A percentile compares a stretch with the other conserved stretches of the same genome.
Evolutionary conservation across 2,329 filamentous ascomycete genomes (phyloP).

Genomic region (Trichoderma guizhouense): DNA sequence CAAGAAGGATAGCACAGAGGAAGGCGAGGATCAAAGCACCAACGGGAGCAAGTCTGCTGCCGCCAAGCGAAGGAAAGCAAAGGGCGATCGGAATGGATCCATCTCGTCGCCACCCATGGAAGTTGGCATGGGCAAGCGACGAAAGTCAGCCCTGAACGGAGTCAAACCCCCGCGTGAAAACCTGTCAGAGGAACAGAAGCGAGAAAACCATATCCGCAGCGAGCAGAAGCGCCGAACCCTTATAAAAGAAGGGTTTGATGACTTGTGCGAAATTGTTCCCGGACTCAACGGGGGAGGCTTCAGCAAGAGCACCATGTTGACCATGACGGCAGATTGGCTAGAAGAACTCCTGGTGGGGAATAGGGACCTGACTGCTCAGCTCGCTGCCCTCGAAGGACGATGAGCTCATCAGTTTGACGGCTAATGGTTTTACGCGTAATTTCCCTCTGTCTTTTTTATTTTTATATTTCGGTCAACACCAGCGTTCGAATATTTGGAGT

Average conservation of each 20-base stretch:
- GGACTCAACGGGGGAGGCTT: constrained; percentile 69
- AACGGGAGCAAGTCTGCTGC: constrained; percentile 30
- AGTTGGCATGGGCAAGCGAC: constrained; percentile 42
- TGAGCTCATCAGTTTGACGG: neutral
- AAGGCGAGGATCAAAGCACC: constrained; percentile 41
- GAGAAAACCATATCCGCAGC: constrained; percentile 81
- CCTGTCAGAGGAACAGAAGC: constrained; percentile 75
- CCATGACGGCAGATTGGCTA: constrained; percentile 74
- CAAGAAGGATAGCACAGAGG: constrained; percentile 40
- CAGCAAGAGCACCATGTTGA: constrained; percentile 78
- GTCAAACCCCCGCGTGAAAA: constrained; percentile 61
- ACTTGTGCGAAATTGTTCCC: constrained; percentile 73
- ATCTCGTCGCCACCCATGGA: constrained; percentile 30
- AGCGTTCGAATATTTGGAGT: constrained; percentile 1
- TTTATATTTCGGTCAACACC: neutral
- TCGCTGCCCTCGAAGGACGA: constrained; percentile 38
- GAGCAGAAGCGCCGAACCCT: constrained; percentile 82
- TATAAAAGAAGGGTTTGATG: constrained; percentile 79
- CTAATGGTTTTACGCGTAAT: neutral
- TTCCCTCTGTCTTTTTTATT: neutral
- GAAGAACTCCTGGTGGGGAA: constrained; percentile 70
- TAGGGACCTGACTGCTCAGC: constrained; percentile 51
- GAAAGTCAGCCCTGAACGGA: constrained; percentile 45
- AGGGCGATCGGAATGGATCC: constrained; percentile 36
- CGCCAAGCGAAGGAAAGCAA: constrained; percentile 48